Evolutionary conservation across 73 alveolate species (phyloP), one percentile per base, ranked within the genome.

Genomic region (Urostyla sp.): DNA sequence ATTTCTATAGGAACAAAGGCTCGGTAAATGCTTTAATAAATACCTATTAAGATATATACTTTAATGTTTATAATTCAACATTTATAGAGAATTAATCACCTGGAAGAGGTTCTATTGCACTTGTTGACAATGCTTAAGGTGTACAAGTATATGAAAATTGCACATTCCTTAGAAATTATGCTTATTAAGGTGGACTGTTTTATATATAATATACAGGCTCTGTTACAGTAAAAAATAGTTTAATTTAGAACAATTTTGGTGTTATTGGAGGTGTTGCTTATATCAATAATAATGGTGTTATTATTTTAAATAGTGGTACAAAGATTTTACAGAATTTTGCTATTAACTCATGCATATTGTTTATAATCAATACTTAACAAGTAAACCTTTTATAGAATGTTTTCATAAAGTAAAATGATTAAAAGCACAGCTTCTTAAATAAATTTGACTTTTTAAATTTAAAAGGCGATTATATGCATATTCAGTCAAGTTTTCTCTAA

Each of bases 261-360:
- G 74, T 75, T 3, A 54, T 59, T 1, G 87, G 87, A 4, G 87
- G 87, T 1, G 87, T 75, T 1, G 87, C 87, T 24, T 75, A 75
- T 56, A 59, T 75, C 21, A 75, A 75, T 26, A 75, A 75, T 30
- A 78, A 75, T 45, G 87, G 87, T 20, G 28, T 21, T 10, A 57
- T 75, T 35, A 21, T 21, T 11, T 34, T 75, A 18, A 75, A 75
- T 5, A 27, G 27, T 21, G 30, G 30, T 7, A 55, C 78, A 26
- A 35, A 43, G 13, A 67, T 75, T n/a, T 56, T 37, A 13, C 54
- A 31, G 45, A 75, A 75, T 46, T 23, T 34, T 8, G 87, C 87
- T 6, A 35, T 75, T 20, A 75, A 75, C 59, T 56, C 87, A 0
- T 75, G 87, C 78, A 24, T 75, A 52, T 40, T 75, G 46, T 75